Conservation (phyloP, 352 stramenopile species). For the Saprolegnia diclina region DNA sequence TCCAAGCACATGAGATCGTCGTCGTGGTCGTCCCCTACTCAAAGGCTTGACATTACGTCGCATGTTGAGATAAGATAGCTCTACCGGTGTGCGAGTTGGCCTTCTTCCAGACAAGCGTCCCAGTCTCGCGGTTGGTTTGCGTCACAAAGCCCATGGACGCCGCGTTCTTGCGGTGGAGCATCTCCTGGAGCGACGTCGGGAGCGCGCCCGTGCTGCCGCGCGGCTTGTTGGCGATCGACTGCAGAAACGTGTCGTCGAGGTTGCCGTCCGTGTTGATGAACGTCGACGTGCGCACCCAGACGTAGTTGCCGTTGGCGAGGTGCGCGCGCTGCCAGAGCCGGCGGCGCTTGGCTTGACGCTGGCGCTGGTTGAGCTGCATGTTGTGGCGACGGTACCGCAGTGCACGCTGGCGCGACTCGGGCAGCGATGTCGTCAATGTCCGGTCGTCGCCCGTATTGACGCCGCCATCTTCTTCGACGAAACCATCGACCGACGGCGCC, state of each 20-base stretch:
- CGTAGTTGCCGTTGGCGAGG: conserved; percentile 49
- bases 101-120: conserved; percentile 13
- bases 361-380: conserved; percentile 64
- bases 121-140: conserved; percentile 21
- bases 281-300: conserved; percentile 54
- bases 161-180: conserved; percentile 69
- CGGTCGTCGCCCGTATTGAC: background rate
- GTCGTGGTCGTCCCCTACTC: conserved; percentile 42
- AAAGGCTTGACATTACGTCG: conserved; percentile 43
- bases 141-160: conserved; percentile 39
- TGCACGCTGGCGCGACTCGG: conserved; percentile 40
- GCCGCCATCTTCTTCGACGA: conserved; percentile 23
- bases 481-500: conserved; percentile 9
- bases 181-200: conserved; percentile 43
- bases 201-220: conserved; percentile 26
- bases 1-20: conserved; percentile 37
- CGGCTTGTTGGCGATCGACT: conserved; percentile 46
- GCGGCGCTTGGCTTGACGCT: conserved; percentile 45
- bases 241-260: conserved; percentile 29
- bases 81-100: conserved; percentile 11
- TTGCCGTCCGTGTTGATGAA: conserved; percentile 30
- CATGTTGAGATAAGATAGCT: background rate
- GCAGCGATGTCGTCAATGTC: conserved; percentile 26
- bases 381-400: conserved; percentile 57
- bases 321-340: conserved; percentile 58